Evolutionary conservation across 78 protist species (phyloP).

Genomic region (Dictyostelium firmibasis): DNA sequence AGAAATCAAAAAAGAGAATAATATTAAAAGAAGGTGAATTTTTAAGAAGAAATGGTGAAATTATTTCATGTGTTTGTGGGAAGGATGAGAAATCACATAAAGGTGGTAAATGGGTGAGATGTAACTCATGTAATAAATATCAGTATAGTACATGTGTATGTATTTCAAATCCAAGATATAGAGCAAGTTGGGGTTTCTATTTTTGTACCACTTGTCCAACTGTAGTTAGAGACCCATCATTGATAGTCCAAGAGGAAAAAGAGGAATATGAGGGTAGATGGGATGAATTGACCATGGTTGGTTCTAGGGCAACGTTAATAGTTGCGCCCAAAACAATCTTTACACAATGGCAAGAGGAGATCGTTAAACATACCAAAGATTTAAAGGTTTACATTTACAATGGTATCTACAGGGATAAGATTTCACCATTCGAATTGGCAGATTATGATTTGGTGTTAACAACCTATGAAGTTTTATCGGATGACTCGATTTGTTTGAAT

Average conservation of each 20-base stretch:
- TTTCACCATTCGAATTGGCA: constrained; percentile 64
- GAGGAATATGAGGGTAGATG: neutral
- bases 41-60: neutral
- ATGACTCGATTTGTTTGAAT: constrained; percentile 9
- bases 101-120: constrained; percentile 11
- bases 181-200: neutral
- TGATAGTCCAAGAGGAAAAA: neutral
- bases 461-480: constrained; percentile 43
- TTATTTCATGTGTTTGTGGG: constrained; percentile 51
- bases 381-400: constrained; percentile 16
- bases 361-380: constrained; percentile 42
- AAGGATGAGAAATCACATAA: constrained; percentile 13
- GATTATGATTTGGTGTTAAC: constrained; percentile 64
- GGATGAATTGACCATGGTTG: constrained; percentile 3
- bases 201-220: constrained; percentile 29
- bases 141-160: constrained; percentile 12
- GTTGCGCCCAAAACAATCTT: constrained; percentile 65
- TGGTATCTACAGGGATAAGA: constrained; percentile 66
- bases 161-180: neutral
- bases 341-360: constrained; percentile 72
- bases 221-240: neutral
- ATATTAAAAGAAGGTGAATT: constrained; percentile 17
- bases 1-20: neutral
- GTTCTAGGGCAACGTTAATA: constrained; percentile 25
- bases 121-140: constrained; percentile 27